phyloP scores from a whole-genome alignment of 2,329 filamentous ascomycete species.

The Alternaria gansuensis region DNA sequence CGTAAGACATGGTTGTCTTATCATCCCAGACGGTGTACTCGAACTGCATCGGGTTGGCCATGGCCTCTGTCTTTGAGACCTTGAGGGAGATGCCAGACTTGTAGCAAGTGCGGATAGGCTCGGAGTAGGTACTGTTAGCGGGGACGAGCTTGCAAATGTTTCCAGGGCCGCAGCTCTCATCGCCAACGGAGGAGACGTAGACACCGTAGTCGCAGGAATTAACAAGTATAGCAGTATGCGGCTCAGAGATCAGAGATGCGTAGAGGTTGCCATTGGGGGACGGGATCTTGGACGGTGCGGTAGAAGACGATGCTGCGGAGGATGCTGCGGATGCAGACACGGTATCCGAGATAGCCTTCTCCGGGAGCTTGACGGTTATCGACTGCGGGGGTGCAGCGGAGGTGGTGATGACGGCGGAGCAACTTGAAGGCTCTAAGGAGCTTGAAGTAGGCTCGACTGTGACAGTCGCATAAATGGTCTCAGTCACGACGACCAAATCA shows the following conservation, averaged over 20 bases:
- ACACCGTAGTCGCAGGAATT: slow-evolving; percentile 33
- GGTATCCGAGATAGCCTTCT: neutral
- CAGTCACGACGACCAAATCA: slow-evolving; percentile 20
- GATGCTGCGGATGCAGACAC: neutral
- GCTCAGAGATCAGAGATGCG: slow-evolving; percentile 7
- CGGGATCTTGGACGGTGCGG: neutral
- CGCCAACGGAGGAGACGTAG: slow-evolving; percentile 28
- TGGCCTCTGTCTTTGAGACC: slow-evolving; percentile 15
- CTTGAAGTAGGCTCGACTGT: neutral
- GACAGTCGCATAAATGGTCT: slow-evolving; percentile 20
- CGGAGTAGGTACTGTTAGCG: slow-evolving; percentile 19
- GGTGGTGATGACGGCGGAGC: neutral
- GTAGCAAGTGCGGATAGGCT: slow-evolving; percentile 17
- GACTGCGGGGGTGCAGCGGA: neutral
- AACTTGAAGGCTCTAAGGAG: neutral
- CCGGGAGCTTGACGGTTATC: neutral
- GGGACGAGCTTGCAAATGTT: slow-evolving; percentile 7
- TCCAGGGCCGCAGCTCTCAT: slow-evolving; percentile 7
- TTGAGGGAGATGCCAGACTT: slow-evolving; percentile 25
- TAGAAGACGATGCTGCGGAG: neutral
- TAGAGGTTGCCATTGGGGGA: slow-evolving; percentile 9
- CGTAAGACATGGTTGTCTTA: slow-evolving; percentile 21
- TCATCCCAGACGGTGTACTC: slow-evolving; percentile 27
- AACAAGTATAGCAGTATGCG: slow-evolving; percentile 23
- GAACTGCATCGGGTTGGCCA: slow-evolving; percentile 25